These are phyloP conservation scores for Suillus cothurnatus DNA, from an alignment of 768 basidiomycete species.

Conservation along the genomic window DNA sequence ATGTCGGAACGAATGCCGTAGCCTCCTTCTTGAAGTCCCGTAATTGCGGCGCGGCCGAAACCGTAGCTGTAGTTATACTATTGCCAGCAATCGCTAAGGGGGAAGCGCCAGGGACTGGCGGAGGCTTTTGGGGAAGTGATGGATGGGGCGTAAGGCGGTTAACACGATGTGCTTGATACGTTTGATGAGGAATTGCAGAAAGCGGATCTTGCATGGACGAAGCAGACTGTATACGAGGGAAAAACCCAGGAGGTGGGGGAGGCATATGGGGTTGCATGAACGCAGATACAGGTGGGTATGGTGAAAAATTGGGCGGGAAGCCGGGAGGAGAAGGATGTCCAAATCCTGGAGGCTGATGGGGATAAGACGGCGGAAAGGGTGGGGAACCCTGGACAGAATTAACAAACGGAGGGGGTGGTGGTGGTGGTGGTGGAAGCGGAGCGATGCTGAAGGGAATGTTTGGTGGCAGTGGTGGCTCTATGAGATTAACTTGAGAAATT, in stretches of 20 bases:
- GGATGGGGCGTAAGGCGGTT: slow-evolving; percentile 42
- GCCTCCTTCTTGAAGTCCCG: slow-evolving; percentile 96
- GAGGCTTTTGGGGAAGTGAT: slow-evolving; percentile 46
- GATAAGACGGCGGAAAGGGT: slow-evolving; percentile 16
- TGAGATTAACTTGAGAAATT: slow-evolving; percentile 10
- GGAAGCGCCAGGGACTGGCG: slow-evolving; percentile 37
- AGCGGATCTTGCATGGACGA: slow-evolving; percentile 74
- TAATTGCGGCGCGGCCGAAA: slow-evolving; percentile 84
- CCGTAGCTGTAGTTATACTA: slow-evolving; percentile 58
- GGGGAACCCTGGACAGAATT: slow-evolving; percentile 17
- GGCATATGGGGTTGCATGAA: slow-evolving; percentile 23
- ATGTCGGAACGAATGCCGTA: slow-evolving; percentile 85
- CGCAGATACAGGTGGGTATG: slow-evolving; percentile 32
- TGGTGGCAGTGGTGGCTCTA: slow-evolving; percentile 11
- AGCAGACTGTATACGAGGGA: slow-evolving; percentile 52
- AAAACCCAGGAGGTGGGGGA: slow-evolving; percentile 67
- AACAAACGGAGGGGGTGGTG: slow-evolving; percentile 21
- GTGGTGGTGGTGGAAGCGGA: slow-evolving; percentile 28
- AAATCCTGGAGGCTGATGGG: slow-evolving; percentile 23
- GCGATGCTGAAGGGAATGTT: neutral
- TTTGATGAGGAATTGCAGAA: slow-evolving; percentile 73
- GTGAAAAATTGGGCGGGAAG: slow-evolving; percentile 25
- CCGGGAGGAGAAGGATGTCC: slow-evolving; percentile 11
- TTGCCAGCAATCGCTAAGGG: slow-evolving; percentile 34
- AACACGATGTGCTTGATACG: slow-evolving; percentile 73